phyloP scores from a whole-genome alignment of 2,329 filamentous ascomycete species.

The Trichothecium roseum region DNA sequence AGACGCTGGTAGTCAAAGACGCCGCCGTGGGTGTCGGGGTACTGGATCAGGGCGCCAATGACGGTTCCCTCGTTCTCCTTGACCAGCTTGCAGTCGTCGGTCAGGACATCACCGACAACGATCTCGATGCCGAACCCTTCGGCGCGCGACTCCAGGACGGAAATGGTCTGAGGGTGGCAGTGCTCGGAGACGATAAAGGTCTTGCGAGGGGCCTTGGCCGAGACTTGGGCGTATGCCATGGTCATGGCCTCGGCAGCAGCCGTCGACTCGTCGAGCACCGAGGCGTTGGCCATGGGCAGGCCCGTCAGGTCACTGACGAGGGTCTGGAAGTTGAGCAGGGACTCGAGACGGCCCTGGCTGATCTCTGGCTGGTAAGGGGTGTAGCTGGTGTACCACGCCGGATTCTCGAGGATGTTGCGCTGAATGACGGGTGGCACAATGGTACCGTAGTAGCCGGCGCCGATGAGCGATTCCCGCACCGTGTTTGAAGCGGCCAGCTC shows the following conservation, averaged over 20 bases:
- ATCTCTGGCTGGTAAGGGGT: constrained; percentile 97
- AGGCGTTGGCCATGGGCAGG: constrained; percentile 82
- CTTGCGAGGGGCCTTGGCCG: constrained; percentile 69
- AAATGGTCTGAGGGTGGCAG: constrained; percentile 77
- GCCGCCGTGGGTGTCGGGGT: constrained; percentile 79
- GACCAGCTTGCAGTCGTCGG: constrained; percentile 49
- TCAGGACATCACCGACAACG: constrained; percentile 59
- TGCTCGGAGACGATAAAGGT: constrained; percentile 74
- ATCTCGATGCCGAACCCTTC: constrained; percentile 86
- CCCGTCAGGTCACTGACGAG: constrained; percentile 81
- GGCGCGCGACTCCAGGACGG: constrained; percentile 74
- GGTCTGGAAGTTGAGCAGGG: constrained; percentile 90
- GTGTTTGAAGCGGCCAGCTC: constrained; percentile 24
- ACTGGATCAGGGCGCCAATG: constrained; percentile 87
- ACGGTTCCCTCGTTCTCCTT: constrained; percentile 70
- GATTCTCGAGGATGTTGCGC: constrained; percentile 84
- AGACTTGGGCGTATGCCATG: constrained; percentile 60
- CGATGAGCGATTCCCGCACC: constrained; percentile 60
- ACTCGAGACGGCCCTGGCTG: constrained; percentile 88
- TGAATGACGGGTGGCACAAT: constrained; percentile 82
- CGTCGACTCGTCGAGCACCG: constrained; percentile 81
- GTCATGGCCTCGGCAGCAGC: constrained; percentile 96
- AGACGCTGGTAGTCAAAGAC: constrained; percentile 65
- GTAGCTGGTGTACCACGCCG: constrained; percentile 96
- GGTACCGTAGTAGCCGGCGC: constrained; percentile 81